Evolutionary conservation across 108 stramenopile genomes (phyloP), one percentile per base, ranked within the genome.

Genomic region (Epipyxis sp.): DNA sequence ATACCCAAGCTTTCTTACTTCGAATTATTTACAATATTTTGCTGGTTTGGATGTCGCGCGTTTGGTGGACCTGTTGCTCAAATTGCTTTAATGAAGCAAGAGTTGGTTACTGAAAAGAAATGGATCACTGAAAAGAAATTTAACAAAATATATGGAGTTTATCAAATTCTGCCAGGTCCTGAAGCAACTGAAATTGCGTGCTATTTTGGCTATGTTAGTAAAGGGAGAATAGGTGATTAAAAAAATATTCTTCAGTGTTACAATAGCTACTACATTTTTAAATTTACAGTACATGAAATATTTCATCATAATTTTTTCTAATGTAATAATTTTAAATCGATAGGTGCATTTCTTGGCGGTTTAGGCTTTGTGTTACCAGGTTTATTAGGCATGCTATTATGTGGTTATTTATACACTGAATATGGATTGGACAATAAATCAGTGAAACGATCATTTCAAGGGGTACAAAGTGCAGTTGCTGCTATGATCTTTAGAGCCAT

Each of bases 271-370:
- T n/a, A n/a, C n/a, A n/a, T n/a, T n/a, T n/a, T n/a, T n/a, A n/a
- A n/a, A n/a, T n/a, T n/a, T n/a, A n/a, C n/a, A n/a, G n/a, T n/a
- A n/a, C n/a, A n/a, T n/a, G n/a, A n/a, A n/a, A n/a, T n/a, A n/a
- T n/a, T n/a, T n/a, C n/a, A n/a, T n/a, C n/a, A n/a, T n/a, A n/a
- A n/a, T n/a, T n/a, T n/a, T n/a, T n/a, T n/a, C n/a, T n/a, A n/a
- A n/a, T n/a, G n/a, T n/a, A n/a, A n/a, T n/a, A n/a, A n/a, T n/a
- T n/a, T n/a, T n/a, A n/a, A n/a, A n/a, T n/a, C n/a, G 54, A 20
- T 57, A 20, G 54, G 54, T 57, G 54, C 54, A 16, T 57, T 57
- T 57, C 54, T 57, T 57, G 54, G 54, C 54, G 54, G 54, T 57
- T 25, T 57, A 25, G 54, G 54, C 54, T 57, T 57, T 25, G 16